Evolutionary conservation across 257 asterid species (phyloP), one percentile per base, ranked within the genome.

Genomic region (Gentiana macrophylla): DNA sequence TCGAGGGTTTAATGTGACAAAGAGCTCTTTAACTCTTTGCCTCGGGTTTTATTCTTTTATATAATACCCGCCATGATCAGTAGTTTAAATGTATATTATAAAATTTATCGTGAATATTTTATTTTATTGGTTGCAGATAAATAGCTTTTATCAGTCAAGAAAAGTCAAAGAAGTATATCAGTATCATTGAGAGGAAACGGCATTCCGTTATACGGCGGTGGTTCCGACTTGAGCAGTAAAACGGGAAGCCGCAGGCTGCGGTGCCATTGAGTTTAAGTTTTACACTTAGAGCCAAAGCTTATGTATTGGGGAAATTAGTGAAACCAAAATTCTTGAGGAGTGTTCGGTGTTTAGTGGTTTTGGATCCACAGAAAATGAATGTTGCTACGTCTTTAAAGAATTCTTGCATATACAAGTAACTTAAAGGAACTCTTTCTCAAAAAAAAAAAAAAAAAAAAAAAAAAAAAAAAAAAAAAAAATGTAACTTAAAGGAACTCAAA

Each of bases 121-220:
- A 12, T 7, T 5, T n/a, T 33, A 4, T 9, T 11, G 3, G 4
- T 61, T 74, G 69, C 74, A 91, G 98, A 60, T 87, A 2, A 75
- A 76, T 1, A 78, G 58, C 45, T 91, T 84, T 63, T 91, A 91
- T 50, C 95, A 87, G 55, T 58, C 90, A 6, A 83, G 95, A 72
- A 86, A 2, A 84, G 91, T 58, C 79, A 72, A 33, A 72, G 76
- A 50, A 70, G 76, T 5, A 58, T 86, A 55, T 49, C 77, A 0
- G 86, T 77, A 60, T 60, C 49, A 11, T 32, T 86, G 67, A 61
- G 0, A 12, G 95, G 95, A 15, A 77, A 43, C 63, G 15, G 58
- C 32, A 77, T 86, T 48, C 95, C 95, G 9, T 49, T 84, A 24
- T 86, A 86, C 41, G 95, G 95, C 3, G 94, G 95, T 7, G 86